phyloP scores from a whole-genome alignment of 2,329 filamentous ascomycete species.

The Talaromyces sp. region DNA sequence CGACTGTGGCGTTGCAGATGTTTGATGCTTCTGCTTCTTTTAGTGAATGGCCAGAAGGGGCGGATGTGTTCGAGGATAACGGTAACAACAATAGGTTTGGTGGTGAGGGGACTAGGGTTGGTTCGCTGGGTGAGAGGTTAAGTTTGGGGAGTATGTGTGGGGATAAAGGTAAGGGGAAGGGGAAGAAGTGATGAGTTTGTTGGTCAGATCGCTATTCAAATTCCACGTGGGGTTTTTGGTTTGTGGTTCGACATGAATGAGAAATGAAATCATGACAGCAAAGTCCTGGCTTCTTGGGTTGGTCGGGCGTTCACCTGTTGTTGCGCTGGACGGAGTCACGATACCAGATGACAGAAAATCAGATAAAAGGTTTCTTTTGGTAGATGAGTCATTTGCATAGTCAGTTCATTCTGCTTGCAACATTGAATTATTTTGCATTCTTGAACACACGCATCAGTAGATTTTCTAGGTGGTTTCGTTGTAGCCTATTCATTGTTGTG shows the following conservation, averaged over 20 bases:
- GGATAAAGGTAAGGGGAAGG: neutral
- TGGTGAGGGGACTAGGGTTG: no score
- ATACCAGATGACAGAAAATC: neutral
- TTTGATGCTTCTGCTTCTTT: neutral
- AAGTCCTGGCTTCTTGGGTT: neutral
- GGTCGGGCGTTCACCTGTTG: neutral
- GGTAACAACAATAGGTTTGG: no score
- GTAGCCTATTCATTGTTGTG: no score
- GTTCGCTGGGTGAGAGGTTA: no score
- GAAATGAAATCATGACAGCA: neutral
- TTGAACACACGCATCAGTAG: neutral
- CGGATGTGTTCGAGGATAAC: no score
- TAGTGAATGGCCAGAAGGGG: neutral
- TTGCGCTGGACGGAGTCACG: neutral
- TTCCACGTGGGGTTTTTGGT: no score
- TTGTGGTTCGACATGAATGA: neutral
- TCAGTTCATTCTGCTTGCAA: neutral
- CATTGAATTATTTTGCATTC: neutral
- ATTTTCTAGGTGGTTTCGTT: no score
- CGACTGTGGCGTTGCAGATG: neutral
- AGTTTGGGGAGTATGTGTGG: no score
- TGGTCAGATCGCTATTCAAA: neutral
- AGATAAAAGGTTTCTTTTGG: neutral
- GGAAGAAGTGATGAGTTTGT: neutral
- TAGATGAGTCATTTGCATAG: neutral